These are phyloP conservation scores for Solanum rostratum DNA, from an alignment of 257 asterid species.

Conservation along the genomic window DNA sequence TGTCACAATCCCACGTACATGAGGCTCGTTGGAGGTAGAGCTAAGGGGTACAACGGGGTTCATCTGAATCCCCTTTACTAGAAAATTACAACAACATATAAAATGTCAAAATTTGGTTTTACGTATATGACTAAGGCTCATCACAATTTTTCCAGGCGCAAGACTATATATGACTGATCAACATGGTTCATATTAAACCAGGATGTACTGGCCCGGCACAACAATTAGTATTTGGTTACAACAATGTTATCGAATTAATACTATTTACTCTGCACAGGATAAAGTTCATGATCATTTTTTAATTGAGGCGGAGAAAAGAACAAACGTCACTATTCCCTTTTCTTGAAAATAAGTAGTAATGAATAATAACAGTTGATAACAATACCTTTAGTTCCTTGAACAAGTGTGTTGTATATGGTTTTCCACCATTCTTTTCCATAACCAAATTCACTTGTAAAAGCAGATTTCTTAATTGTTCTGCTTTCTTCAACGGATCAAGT, in stretches of 20 bases:
- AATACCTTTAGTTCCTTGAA: conserved; percentile 32
- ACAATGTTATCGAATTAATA: neutral
- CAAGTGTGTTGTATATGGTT: conserved; percentile 37
- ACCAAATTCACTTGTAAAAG: conserved; percentile 37
- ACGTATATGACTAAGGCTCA: neutral
- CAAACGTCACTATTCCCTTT: neutral
- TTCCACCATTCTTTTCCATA: conserved; percentile 35
- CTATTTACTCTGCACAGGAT: neutral
- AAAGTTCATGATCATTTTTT: conserved; percentile 12
- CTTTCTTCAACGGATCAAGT: conserved; percentile 18
- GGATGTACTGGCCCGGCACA: neutral
- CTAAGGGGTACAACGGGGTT: neutral
- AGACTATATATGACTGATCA: neutral
- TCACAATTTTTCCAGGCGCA: neutral
- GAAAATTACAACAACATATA: neutral
- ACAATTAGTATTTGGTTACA: neutral
- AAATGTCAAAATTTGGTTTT: neutral
- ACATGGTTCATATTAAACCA: neutral
- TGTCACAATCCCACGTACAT: conserved; percentile 31
- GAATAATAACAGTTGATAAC: neutral
- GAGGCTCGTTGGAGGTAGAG: neutral
- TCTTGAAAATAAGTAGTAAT: neutral
- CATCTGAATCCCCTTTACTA: neutral
- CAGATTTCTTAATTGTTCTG: conserved; percentile 32
- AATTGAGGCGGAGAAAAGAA: neutral